These are phyloP conservation scores for Dictyostelium purpureum DNA, from an alignment of 78 protist species.

Conservation along the genomic window DNA sequence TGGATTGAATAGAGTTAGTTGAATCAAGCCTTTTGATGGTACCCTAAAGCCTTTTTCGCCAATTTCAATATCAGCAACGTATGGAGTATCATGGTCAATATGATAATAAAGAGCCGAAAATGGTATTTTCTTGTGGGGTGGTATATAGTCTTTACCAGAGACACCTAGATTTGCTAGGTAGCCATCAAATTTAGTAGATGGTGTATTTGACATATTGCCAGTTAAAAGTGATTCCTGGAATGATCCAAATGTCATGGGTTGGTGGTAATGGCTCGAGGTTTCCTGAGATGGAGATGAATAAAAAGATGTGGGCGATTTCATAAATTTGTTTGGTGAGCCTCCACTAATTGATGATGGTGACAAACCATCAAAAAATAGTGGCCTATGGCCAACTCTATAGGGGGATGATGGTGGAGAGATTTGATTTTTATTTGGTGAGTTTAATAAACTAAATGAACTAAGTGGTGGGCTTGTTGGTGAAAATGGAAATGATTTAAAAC, in stretches of 20 bases:
- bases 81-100: constrained; percentile 65
- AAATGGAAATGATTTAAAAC: background rate
- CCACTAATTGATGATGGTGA: constrained; percentile 1
- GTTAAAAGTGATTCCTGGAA: constrained; percentile 59
- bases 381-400: constrained; percentile 37
- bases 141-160: constrained; percentile 64
- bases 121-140: constrained; percentile 70
- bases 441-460: constrained; percentile 9
- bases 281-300: background rate
- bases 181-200: constrained; percentile 64
- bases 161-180: constrained; percentile 55
- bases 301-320: background rate
- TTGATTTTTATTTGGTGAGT: background rate
- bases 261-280: background rate
- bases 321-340: background rate
- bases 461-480: constrained; percentile 44
- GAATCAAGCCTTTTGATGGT: constrained; percentile 58
- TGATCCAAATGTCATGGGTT: constrained; percentile 45
- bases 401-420: constrained; percentile 68
- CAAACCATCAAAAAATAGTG: constrained; percentile 46
- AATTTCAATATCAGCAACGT: constrained; percentile 54
- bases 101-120: constrained; percentile 64
- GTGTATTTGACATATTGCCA: constrained; percentile 74
- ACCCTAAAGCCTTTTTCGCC: constrained; percentile 45
- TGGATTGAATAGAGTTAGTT: constrained; percentile 62